Conservation (phyloP, 192 early-diverging fungal species). For the Linnemannia hyalina region DNA sequence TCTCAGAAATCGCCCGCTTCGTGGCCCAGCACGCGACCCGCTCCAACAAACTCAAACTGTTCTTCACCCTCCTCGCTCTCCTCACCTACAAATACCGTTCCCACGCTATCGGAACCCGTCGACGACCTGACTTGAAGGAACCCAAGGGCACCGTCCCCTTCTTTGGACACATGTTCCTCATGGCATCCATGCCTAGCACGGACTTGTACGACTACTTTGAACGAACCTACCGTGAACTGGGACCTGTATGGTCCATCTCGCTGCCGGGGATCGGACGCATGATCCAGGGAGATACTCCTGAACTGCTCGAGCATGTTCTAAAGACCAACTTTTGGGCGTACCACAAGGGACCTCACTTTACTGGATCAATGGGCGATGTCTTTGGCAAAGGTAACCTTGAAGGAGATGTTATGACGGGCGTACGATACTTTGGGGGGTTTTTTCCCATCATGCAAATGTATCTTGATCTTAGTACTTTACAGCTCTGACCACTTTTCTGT, state of each 20-base stretch:
- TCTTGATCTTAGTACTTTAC: neutral
- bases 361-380: neutral
- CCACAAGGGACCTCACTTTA: neutral
- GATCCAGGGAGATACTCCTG: neutral
- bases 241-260: neutral
- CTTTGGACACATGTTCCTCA: slow-evolving; percentile 6
- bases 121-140: neutral
- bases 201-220: neutral
- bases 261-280: neutral
- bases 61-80: neutral
- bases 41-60: neutral
- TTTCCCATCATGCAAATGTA: neutral
- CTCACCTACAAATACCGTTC: neutral
- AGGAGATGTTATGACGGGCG: neutral
- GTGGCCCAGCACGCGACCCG: neutral
- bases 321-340: slow-evolving; percentile 4
- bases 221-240: neutral
- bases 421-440: neutral
- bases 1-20: neutral
- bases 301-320: neutral
- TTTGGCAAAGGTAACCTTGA: neutral
- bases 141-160: neutral
- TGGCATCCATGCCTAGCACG: neutral
- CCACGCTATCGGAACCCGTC: neutral
- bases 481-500: neutral